Evolutionary conservation across 1,284 basidiomycete species (phyloP).

Genomic region (Inonotus obliquus): DNA sequence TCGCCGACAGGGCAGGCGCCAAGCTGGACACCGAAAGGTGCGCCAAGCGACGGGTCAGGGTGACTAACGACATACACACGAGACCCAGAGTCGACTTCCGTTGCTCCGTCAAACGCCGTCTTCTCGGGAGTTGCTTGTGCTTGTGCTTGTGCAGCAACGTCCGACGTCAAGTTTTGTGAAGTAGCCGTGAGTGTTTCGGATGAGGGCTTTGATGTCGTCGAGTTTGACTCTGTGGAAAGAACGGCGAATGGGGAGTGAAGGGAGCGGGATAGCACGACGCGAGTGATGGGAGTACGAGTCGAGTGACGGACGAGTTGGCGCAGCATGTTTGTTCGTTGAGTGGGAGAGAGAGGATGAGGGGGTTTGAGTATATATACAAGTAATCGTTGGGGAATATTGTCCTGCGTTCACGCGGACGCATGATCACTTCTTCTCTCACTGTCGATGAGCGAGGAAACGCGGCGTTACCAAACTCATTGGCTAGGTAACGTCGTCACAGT

Average conservation of each 20-base stretch:
- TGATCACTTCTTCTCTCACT: background rate
- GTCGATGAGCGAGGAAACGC: background rate
- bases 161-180: no score
- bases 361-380: background rate
- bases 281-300: background rate
- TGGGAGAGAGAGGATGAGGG: background rate
- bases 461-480: background rate
- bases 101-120: background rate
- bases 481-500: background rate
- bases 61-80: constrained; percentile 64
- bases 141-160: no score
- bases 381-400: background rate
- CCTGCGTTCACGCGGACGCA: background rate
- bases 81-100: constrained; percentile 25
- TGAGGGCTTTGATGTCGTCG: background rate
- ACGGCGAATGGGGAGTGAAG: constrained; percentile 13
- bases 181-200: background rate
- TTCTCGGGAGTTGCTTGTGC: background rate
- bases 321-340: background rate
- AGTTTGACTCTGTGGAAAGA: background rate
- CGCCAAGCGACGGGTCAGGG: constrained; percentile 48
- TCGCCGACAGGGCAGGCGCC: constrained; percentile 56
- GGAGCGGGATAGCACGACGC: background rate
- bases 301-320: background rate
- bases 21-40: constrained; percentile 51